A percentile compares a stretch with the other conserved stretches of the same genome.
Conservation (phyloP, 148 eudicot genomes). For the Vaccinium corymbosum region DNA sequence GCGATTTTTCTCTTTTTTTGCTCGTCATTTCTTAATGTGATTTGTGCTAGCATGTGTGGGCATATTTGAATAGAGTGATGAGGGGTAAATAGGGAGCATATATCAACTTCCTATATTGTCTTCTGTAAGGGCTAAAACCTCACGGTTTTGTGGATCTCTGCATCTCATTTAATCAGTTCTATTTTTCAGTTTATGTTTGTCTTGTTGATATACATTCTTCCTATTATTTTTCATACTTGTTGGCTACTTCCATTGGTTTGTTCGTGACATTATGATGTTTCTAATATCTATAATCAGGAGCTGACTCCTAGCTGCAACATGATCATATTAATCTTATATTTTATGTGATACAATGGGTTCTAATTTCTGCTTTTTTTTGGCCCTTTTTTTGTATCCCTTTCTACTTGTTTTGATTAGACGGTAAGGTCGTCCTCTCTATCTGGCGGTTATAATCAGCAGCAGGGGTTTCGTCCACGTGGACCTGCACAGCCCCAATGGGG, state of each 20-base stretch:
- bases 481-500: slow-evolving; percentile 73
- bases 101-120: not conserved
- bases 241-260: not conserved
- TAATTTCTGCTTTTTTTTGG: slow-evolving; percentile 17
- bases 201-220: not conserved
- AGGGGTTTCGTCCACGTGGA: slow-evolving; percentile 73
- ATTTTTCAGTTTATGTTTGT: not conserved
- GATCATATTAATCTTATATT: not conserved
- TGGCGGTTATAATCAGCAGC: slow-evolving; percentile 59
- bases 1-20: not conserved
- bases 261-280: not conserved
- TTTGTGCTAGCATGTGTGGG: not conserved
- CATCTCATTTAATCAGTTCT: not conserved
- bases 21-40: not conserved
- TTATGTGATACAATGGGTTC: not conserved
- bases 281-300: not conserved
- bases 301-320: not conserved
- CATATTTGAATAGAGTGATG: not conserved
- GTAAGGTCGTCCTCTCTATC: slow-evolving; percentile 52
- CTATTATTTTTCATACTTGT: not conserved
- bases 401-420: slow-evolving; percentile 30
- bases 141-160: not conserved
- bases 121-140: not conserved
- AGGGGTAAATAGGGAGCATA: not conserved
- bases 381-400: not conserved